Evolutionary conservation across 805 yeast species (phyloP).

Genomic region (Saturnispora sanitii): DNA sequence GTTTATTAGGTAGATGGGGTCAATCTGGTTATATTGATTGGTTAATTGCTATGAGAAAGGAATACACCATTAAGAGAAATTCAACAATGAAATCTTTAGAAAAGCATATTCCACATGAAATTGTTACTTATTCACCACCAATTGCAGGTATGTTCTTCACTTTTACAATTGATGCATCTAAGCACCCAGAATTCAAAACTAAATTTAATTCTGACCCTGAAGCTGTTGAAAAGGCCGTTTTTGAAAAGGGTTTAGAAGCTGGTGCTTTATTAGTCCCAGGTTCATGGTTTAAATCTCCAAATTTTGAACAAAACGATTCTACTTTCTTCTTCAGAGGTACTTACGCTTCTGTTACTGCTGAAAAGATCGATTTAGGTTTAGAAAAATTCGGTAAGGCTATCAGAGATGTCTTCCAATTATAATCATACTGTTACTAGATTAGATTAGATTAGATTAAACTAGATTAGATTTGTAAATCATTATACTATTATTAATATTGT

Average conservation of each 20-base stretch:
- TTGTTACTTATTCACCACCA: slow-evolving; percentile 44
- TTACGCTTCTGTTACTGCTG: slow-evolving; percentile 75
- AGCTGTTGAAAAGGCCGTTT: slow-evolving; percentile 54
- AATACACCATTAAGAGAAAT: slow-evolving; percentile 83
- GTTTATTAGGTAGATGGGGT: slow-evolving; percentile 78
- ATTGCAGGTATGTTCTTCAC: slow-evolving; percentile 86
- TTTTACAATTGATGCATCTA: slow-evolving; percentile 59
- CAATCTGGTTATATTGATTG: slow-evolving; percentile 82
- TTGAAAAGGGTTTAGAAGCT: slow-evolving; percentile 46
- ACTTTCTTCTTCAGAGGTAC: slow-evolving; percentile 77
- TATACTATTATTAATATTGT: too few species aligned
- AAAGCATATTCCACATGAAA: slow-evolving; percentile 42
- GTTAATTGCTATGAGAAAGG: slow-evolving; percentile 72
- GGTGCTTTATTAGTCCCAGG: slow-evolving; percentile 77
- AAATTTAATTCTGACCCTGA: slow-evolving; percentile 49
- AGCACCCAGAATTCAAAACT: slow-evolving; percentile 64
- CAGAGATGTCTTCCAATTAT: slow-evolving; percentile 41
- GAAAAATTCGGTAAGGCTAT: slow-evolving; percentile 61
- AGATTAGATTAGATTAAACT: not conserved
- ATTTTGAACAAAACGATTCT: slow-evolving; percentile 33
- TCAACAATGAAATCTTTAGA: slow-evolving; percentile 68
- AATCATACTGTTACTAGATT: slow-evolving; percentile 1
- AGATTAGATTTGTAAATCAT: too few species aligned
- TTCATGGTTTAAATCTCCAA: slow-evolving; percentile 64
- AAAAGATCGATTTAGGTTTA: slow-evolving; percentile 48